phyloP scores from a whole-genome alignment of 148 eudicot genomes.

The Spergularia marina region DNA sequence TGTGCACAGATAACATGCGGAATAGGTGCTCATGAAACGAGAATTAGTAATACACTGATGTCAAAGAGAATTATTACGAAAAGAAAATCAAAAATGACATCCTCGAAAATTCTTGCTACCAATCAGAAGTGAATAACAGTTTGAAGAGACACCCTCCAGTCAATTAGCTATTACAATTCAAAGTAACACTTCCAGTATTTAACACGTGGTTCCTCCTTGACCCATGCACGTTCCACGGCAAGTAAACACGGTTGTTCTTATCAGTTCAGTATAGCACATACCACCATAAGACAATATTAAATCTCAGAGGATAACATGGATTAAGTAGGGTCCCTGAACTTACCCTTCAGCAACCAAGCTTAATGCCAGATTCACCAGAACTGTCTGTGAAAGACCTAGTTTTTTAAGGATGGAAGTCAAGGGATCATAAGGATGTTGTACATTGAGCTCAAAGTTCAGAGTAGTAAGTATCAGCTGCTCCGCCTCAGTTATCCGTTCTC shows the following conservation, averaged over 20 bases:
- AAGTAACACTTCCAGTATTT: slow-evolving; percentile 1
- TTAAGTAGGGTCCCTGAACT: slow-evolving; percentile 31
- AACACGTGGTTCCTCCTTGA: slow-evolving; percentile 10
- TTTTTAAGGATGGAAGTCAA: slow-evolving; percentile 79
- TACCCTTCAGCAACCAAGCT: slow-evolving; percentile 92
- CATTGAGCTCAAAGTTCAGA: slow-evolving; percentile 82
- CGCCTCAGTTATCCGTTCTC: slow-evolving; percentile 79
- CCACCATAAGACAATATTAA: slow-evolving; percentile 5
- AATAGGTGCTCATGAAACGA: slow-evolving; percentile 35
- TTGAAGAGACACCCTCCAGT: slow-evolving; percentile 11
- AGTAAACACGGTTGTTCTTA: background rate
- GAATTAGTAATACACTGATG: background rate
- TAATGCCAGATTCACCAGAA: slow-evolving; percentile 72
- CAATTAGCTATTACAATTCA: slow-evolving; percentile 1
- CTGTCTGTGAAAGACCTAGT: slow-evolving; percentile 76
- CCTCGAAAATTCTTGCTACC: slow-evolving; percentile 6
- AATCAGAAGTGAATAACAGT: slow-evolving; percentile 4
- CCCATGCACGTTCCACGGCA: slow-evolving; percentile 1
- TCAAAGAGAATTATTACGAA: background rate
- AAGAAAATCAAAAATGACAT: background rate
- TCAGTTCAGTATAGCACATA: slow-evolving; percentile 3
- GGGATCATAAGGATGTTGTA: slow-evolving; percentile 90
- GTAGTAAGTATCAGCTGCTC: slow-evolving; percentile 89
- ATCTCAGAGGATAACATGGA: background rate
- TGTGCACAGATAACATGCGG: slow-evolving; percentile 26